These are phyloP conservation scores for Penicillium fuscoglaucum DNA, from an alignment of 2,329 filamentous ascomycete species.

Conservation along the genomic window DNA sequence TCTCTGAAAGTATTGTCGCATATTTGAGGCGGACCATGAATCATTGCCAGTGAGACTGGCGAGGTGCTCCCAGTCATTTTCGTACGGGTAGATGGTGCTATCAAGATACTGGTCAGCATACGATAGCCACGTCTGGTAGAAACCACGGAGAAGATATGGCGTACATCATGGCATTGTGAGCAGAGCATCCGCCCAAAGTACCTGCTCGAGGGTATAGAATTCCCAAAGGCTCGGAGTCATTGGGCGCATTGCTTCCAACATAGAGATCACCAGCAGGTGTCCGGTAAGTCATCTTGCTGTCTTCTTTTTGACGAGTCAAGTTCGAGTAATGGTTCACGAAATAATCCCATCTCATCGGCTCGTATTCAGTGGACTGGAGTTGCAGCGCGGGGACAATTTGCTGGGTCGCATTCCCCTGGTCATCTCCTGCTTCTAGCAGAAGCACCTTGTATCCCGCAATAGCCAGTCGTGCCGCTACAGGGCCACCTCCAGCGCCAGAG, in stretches of 20 bases:
- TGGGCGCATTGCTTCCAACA: conserved; percentile 54
- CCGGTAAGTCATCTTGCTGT: conserved; percentile 61
- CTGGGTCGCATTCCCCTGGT: conserved; percentile 53
- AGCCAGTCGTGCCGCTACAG: conserved; percentile 60
- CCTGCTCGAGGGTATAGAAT: conserved; percentile 59
- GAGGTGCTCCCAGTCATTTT: conserved; percentile 60
- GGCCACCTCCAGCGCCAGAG: conserved; percentile 60
- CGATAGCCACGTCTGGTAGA: neutral
- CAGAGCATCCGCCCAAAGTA: conserved; percentile 58
- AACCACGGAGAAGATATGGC: neutral
- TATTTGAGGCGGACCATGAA: conserved; percentile 57
- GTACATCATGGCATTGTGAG: conserved; percentile 62
- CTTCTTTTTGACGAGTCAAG: conserved; percentile 52
- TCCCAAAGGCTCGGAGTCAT: conserved; percentile 52
- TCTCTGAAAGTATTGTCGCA: conserved; percentile 56
- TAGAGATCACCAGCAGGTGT: conserved; percentile 55
- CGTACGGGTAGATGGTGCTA: conserved; percentile 55
- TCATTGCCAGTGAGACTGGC: conserved; percentile 58
- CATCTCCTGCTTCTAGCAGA: conserved; percentile 62
- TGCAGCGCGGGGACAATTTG: conserved; percentile 58
- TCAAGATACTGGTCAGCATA: conserved; percentile 5
- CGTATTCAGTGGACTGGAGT: conserved; percentile 56
- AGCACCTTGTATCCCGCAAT: conserved; percentile 60
- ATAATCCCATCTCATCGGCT: conserved; percentile 61
- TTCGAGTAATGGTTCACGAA: conserved; percentile 64